phyloP scores from a whole-genome alignment of 225 moss, liverwort and hornwort species.

The Pleurozium schreberi region DNA sequence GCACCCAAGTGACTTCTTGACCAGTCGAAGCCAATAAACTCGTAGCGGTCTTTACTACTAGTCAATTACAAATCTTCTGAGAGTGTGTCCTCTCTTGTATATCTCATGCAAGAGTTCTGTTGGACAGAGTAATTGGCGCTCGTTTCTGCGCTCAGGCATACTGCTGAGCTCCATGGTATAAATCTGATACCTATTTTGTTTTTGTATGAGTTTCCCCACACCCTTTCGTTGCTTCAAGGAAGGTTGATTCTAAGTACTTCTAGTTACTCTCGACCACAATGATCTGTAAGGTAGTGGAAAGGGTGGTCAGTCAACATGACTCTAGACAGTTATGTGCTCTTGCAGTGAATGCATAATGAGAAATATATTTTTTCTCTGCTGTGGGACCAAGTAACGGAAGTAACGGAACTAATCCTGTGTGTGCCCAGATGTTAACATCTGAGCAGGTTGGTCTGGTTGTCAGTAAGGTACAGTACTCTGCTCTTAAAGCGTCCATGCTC shows the following conservation, averaged over 20 bases:
- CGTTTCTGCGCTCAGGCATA: background rate
- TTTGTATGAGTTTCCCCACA: background rate
- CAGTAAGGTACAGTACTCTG: too few relatives aligned
- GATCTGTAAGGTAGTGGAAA: too few relatives aligned
- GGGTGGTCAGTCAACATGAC: background rate
- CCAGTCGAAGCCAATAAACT: background rate
- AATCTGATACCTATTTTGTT: too few relatives aligned
- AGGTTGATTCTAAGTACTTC: too few relatives aligned
- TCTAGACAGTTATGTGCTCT: too few relatives aligned
- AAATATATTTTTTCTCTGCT: background rate
- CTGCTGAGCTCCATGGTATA: background rate
- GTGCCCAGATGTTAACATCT: background rate
- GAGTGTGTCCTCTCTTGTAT: background rate
- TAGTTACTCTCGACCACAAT: background rate
- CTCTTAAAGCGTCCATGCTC: too few relatives aligned
- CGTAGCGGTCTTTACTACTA: background rate
- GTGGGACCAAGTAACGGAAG: background rate
- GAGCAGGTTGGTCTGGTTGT: background rate
- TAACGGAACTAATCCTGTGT: background rate
- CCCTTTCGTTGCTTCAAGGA: background rate
- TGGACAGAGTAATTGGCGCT: background rate
- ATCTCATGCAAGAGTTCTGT: background rate
- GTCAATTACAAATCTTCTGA: too few relatives aligned
- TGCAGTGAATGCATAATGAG: background rate
- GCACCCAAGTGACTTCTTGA: slow-evolving; percentile 19